Conservation (phyloP, 257 asterid genomes). For the Leonotis leonurus region DNA sequence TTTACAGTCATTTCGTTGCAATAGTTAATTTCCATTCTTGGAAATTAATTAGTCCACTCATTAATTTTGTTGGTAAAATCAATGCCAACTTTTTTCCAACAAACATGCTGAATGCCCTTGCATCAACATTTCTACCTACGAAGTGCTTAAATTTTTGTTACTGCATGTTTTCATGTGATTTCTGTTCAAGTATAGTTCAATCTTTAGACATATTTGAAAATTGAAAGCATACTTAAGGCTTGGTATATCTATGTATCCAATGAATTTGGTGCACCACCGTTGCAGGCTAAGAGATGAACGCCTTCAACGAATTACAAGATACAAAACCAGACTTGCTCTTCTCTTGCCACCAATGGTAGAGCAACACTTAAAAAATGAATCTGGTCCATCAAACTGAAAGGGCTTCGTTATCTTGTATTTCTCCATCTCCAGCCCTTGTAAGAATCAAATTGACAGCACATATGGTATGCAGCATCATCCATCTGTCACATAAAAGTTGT, state of each 20-base stretch:
- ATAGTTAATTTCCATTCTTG: too few species aligned
- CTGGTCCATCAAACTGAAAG: constrained; percentile 42
- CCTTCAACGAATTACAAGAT: constrained; percentile 62
- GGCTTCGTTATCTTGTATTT: background rate
- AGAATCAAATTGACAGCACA: constrained; percentile 5
- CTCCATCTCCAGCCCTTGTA: too few species aligned
- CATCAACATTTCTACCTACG: background rate
- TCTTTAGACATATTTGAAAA: background rate
- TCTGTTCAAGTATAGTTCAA: background rate
- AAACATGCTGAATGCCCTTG: background rate
- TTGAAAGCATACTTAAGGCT: too few species aligned
- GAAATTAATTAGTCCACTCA: too few species aligned
- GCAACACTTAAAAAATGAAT: constrained; percentile 54
- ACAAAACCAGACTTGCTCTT: constrained; percentile 74
- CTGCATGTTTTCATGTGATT: background rate
- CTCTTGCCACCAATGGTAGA: constrained; percentile 80
- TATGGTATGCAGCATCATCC: constrained; percentile 3
- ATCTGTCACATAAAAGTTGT: background rate
- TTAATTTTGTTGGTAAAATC: too few species aligned
- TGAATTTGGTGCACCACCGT: constrained; percentile 15
- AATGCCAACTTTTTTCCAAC: background rate
- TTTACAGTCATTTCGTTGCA: background rate
- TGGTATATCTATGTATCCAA: too few species aligned
- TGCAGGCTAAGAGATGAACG: constrained; percentile 83
- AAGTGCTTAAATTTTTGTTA: background rate